These are phyloP conservation scores for Suhomyces anneliseae DNA, from an alignment of 1,139 yeast genomes.

Conservation along the genomic window DNA sequence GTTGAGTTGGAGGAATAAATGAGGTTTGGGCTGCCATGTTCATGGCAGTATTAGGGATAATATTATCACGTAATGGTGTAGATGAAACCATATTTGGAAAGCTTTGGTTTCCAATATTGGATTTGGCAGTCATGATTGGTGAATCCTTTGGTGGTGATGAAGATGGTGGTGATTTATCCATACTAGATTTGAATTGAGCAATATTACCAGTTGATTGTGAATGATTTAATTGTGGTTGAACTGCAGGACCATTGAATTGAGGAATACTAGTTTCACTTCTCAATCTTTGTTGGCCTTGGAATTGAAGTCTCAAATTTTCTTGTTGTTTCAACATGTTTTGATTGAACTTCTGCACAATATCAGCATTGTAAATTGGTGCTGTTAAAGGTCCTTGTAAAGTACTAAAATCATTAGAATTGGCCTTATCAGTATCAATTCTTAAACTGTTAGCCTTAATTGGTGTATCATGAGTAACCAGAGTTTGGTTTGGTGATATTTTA, in stretches of 20 bases:
- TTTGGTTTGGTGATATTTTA: constrained; percentile 23
- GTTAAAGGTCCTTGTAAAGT: constrained; percentile 31
- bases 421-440: constrained; percentile 20
- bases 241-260: neutral
- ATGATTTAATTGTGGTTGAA: constrained; percentile 10
- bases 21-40: constrained; percentile 1
- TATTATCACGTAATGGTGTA: constrained; percentile 7
- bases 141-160: constrained; percentile 5
- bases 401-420: constrained; percentile 14
- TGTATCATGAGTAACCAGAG: constrained; percentile 8
- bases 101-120: constrained; percentile 1
- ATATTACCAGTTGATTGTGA: constrained; percentile 18
- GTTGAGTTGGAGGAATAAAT: constrained; percentile 12
- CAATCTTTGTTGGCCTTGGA: constrained; percentile 3
- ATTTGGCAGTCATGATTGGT: constrained; percentile 5
- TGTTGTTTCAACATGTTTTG: constrained; percentile 18
- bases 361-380: constrained; percentile 38
- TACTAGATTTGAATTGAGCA: constrained; percentile 7
- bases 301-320: constrained; percentile 8
- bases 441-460: constrained; percentile 13
- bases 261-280: neutral
- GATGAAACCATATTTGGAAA: constrained; percentile 4
- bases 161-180: constrained; percentile 4
- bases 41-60: neutral
- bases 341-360: constrained; percentile 17